phyloP scores from a whole-genome alignment of 495 filamentous ascomycete genomes.

The Neurospora sp. region DNA sequence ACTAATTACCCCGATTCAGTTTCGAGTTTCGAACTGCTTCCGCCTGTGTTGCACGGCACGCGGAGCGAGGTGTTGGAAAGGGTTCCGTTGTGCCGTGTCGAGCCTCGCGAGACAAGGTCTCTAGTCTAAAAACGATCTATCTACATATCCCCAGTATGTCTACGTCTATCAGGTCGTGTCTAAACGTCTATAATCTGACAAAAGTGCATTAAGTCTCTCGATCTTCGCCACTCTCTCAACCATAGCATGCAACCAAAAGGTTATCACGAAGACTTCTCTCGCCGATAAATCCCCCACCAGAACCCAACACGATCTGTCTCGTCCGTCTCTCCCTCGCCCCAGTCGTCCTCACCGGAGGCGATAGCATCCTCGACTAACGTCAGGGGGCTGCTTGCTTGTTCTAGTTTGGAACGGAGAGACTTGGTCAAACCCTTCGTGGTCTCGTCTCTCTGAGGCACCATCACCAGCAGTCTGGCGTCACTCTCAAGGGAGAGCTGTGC shows the following conservation, averaged over 20 bases:
- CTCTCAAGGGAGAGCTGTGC: conserved; percentile 25
- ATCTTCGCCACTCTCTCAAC: neutral
- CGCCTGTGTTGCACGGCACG: too few species aligned
- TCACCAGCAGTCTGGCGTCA: conserved; percentile 30
- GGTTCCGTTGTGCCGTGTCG: too few species aligned
- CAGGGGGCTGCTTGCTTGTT: conserved; percentile 13
- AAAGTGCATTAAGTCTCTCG: neutral
- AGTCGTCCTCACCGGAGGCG: conserved; percentile 35
- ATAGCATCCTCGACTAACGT: conserved; percentile 22
- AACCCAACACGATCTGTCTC: conserved; percentile 27
- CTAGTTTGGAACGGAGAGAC: conserved; percentile 19
- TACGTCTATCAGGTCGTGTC: neutral
- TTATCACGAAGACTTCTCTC: conserved; percentile 1
- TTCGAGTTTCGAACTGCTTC: too few species aligned
- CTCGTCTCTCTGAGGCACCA: conserved; percentile 36
- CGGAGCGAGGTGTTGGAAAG: too few species aligned
- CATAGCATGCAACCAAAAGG: neutral
- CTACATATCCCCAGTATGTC: neutral
- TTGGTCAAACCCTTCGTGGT: conserved; percentile 25
- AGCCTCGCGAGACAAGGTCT: neutral
- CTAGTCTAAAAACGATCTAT: neutral
- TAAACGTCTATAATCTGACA: neutral
- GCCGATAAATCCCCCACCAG: conserved; percentile 37
- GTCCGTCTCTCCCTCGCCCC: conserved; percentile 31
- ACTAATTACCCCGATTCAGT: too few species aligned